phyloP scores from a whole-genome alignment of 2,329 filamentous ascomycete species.

The Aspergillus sp. region DNA sequence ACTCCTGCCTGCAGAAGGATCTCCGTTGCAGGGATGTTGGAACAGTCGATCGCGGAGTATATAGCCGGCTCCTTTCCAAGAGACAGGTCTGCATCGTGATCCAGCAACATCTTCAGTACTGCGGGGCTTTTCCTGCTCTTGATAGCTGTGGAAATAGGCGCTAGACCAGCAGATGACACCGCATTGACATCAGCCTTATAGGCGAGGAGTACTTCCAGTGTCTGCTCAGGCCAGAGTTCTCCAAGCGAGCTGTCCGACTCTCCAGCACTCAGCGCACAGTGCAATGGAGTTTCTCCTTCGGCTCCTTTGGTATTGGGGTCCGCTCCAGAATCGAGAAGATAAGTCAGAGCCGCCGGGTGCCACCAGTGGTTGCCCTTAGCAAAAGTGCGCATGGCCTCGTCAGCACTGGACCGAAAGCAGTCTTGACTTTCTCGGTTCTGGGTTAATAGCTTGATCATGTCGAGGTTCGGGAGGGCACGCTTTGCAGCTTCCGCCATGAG shows the following conservation, averaged over 20 bases:
- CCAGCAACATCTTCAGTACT: background rate
- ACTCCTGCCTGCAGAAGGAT: slow-evolving; percentile 1
- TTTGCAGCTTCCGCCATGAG: background rate
- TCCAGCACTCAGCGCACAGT: background rate
- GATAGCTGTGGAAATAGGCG: slow-evolving; percentile 1
- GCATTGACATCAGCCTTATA: slow-evolving; percentile 1
- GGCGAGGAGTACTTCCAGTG: background rate
- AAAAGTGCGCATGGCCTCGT: background rate
- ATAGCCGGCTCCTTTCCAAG: background rate
- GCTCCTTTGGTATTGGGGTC: background rate
- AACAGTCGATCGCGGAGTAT: background rate
- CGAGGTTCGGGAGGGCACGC: background rate
- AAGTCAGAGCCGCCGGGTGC: background rate
- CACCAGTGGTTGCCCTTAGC: background rate
- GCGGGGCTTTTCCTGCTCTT: background rate
- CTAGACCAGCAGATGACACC: background rate
- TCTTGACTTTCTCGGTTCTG: background rate
- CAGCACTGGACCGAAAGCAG: background rate
- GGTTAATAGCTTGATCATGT: background rate
- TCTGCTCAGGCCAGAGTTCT: background rate
- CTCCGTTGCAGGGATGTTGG: background rate
- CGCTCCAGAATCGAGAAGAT: background rate
- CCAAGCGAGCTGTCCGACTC: too few relatives aligned
- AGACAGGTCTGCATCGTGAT: background rate
- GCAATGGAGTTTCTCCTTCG: slow-evolving; percentile 1